These are phyloP conservation scores for Cadophora malorum DNA, from an alignment of 2,329 filamentous ascomycete genomes.

Conservation along the genomic window DNA sequence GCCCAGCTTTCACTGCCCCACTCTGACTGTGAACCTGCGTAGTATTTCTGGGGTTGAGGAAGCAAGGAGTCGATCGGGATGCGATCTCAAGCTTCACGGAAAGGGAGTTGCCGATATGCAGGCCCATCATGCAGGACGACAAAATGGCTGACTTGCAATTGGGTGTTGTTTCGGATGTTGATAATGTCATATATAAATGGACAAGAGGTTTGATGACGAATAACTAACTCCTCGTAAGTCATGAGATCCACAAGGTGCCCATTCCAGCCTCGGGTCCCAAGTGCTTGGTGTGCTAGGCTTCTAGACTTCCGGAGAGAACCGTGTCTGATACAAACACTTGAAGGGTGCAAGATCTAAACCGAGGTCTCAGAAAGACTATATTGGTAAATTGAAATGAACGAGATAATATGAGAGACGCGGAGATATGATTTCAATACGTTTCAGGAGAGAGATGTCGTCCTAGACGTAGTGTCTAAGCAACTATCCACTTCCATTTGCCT, in stretches of 20 bases:
- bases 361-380: not conserved
- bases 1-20: constrained; percentile 9
- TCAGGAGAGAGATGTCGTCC: not conserved
- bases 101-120: constrained; percentile 6
- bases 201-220: not conserved
- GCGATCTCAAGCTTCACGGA: constrained; percentile 12
- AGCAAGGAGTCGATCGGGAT: not conserved
- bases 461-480: not conserved
- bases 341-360: not conserved
- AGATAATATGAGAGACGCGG: not conserved
- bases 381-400: not conserved
- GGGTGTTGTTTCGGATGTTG: not conserved
- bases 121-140: constrained; percentile 1
- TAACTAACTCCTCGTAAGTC: not conserved
- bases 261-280: constrained; percentile 1
- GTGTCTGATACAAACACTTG: not conserved
- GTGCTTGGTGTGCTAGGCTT: constrained; percentile 11
- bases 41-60: not conserved
- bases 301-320: constrained; percentile 7
- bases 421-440: not conserved
- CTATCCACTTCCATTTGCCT: not conserved
- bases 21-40: not conserved
- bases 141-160: not conserved
- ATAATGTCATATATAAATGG: no score
- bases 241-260: constrained; percentile 13